Conservation (phyloP, 2,329 filamentous ascomycete species). For the Fusarium sarcochroum region DNA sequence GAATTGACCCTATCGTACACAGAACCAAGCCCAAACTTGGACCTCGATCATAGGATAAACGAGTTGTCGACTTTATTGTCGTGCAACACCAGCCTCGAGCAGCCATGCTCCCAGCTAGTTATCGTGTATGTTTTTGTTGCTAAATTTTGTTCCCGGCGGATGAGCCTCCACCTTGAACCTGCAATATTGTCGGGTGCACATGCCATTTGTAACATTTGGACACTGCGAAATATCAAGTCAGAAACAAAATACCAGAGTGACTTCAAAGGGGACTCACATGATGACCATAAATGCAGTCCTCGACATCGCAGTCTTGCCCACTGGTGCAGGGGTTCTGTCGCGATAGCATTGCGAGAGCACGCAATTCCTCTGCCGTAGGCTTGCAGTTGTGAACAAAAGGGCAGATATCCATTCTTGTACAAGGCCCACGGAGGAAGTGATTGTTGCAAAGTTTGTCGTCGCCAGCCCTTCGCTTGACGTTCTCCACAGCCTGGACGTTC, state of each 20-base stretch:
- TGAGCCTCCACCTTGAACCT: conserved; percentile 68
- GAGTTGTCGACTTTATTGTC: background rate
- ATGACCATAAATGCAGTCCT: conserved; percentile 74
- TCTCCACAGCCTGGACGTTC: conserved; percentile 64
- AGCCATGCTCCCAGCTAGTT: conserved; percentile 45
- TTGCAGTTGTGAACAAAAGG: conserved; percentile 70
- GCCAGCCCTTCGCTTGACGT: conserved; percentile 69
- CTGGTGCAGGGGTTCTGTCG: conserved; percentile 70
- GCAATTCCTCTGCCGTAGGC: conserved; percentile 67
- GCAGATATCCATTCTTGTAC: conserved; percentile 68
- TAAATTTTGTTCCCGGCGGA: conserved; percentile 69
- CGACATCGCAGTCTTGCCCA: conserved; percentile 70
- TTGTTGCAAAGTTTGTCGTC: conserved; percentile 73
- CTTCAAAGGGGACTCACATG: conserved; percentile 61
- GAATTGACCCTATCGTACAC: conserved; percentile 22
- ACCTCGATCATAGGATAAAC: conserved; percentile 6
- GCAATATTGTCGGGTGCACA: conserved; percentile 69
- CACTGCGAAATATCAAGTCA: conserved; percentile 57
- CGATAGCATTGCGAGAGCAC: conserved; percentile 68
- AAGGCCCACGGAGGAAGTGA: conserved; percentile 71
- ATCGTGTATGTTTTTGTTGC: conserved; percentile 53
- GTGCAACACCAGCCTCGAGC: background rate
- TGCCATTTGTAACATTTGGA: conserved; percentile 65
- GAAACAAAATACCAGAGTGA: background rate
- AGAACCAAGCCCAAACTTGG: conserved; percentile 9